phyloP scores from a whole-genome alignment of 768 basidiomycete genomes.

The Trametes maxima region DNA sequence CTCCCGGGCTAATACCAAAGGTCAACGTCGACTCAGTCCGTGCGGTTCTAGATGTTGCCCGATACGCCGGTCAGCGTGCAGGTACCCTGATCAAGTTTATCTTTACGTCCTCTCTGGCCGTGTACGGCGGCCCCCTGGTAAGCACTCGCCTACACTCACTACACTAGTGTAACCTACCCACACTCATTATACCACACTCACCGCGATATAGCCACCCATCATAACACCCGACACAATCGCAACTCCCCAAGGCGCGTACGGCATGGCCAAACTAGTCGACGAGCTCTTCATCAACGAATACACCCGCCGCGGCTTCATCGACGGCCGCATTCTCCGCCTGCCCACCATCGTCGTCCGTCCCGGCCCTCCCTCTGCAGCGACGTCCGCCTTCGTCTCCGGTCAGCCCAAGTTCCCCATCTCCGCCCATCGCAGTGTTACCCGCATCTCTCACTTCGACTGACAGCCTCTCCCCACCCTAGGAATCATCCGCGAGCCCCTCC shows the following conservation, averaged over 20 bases:
- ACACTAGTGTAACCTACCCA: background rate
- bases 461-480: constrained; percentile 27
- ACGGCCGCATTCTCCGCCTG: constrained; percentile 60
- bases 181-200: too few species aligned
- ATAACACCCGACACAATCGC: constrained; percentile 52
- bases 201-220: constrained; percentile 39
- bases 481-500: constrained; percentile 60
- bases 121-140: constrained; percentile 58
- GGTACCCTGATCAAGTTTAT: constrained; percentile 50
- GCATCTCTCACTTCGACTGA: background rate
- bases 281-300: constrained; percentile 64
- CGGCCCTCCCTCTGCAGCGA: constrained; percentile 55
- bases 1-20: too few species aligned
- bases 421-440: background rate
- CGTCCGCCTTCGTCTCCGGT: constrained; percentile 61
- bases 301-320: constrained; percentile 56
- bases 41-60: constrained; percentile 41
- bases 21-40: constrained; percentile 63
- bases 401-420: constrained; percentile 1
- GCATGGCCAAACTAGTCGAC: constrained; percentile 55
- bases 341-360: constrained; percentile 62
- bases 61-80: constrained; percentile 29
- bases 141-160: constrained; percentile 1
- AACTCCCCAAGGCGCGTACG: constrained; percentile 58
- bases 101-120: constrained; percentile 60